A percentile compares a stretch with the other conserved stretches of the same genome.
These are phyloP conservation scores for Atkinsonella hypoxylon DNA, from an alignment of 2,329 filamentous ascomycete species.

Conservation along the genomic window DNA sequence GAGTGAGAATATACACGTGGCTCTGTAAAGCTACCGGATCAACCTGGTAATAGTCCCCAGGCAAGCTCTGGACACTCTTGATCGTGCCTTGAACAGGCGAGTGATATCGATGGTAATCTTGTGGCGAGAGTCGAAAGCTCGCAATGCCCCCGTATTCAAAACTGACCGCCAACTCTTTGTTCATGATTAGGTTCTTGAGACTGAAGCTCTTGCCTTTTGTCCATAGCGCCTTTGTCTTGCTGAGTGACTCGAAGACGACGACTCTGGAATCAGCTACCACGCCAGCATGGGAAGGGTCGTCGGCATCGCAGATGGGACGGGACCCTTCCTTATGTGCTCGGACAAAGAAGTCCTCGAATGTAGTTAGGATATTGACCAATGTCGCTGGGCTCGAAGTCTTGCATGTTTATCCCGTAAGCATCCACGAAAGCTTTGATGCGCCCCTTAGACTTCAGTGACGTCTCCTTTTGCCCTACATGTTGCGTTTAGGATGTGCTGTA, in stretches of 20 bases:
- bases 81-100: slow-evolving; percentile 27
- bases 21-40: slow-evolving; percentile 22
- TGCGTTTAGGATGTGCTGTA: background rate
- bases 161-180: slow-evolving; percentile 17
- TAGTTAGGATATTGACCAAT: slow-evolving; percentile 20
- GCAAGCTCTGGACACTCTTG: slow-evolving; percentile 24
- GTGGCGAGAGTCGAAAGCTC: slow-evolving; percentile 28
- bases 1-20: slow-evolving; percentile 24
- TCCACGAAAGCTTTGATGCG: slow-evolving; percentile 26
- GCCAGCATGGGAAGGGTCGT: slow-evolving; percentile 18
- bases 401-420: slow-evolving; percentile 24
- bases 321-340: slow-evolving; percentile 18
- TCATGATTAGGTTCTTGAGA: slow-evolving; percentile 25
- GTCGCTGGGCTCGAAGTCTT: slow-evolving; percentile 24
- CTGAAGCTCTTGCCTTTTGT: slow-evolving; percentile 32
- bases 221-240: slow-evolving; percentile 23
- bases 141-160: slow-evolving; percentile 25
- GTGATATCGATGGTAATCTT: slow-evolving; percentile 35
- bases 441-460: slow-evolving; percentile 16
- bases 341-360: slow-evolving; percentile 28
- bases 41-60: slow-evolving; percentile 31
- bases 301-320: slow-evolving; percentile 16
- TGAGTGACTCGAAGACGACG: slow-evolving; percentile 23
- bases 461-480: slow-evolving; percentile 14
- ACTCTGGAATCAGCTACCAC: slow-evolving; percentile 25